Evolutionary conservation across 768 basidiomycete species (phyloP), one percentile per base, ranked within the genome.

Genomic region (Russula olivacea): DNA sequence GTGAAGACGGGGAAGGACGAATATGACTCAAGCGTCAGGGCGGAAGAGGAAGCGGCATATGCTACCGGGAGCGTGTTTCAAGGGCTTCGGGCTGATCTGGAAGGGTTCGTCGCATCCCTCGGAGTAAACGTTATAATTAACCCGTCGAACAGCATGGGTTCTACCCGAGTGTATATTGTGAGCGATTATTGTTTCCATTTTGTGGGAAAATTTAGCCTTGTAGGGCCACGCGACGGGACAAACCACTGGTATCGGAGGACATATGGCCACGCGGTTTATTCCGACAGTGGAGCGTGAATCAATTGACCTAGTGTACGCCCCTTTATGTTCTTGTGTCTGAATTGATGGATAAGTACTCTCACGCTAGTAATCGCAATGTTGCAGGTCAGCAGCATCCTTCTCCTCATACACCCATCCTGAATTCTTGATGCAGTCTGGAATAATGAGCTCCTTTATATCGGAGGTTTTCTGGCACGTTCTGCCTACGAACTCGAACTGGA

Each of bases 251-350:
- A 77, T 82, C 10, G 83, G 81, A 2, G 84, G 84, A 0, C 83
- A 87, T 61, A 78, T 88, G 69, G 79, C 92, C 0, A 87, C 90
- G 9, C 80, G 94, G 4, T 97, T 97, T 71, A 95, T 98, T 61
- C 91, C 93, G 12, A 98, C 95, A 0, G 95, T 98, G 7, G 96
- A 98, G 73, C 83, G 96, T 64, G 96, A 98, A 75, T 89, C 89
- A 0, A 88, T 95, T 66, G 93, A 92, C 74, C 77, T 95, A 30
- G 87, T 93, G 87, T 91, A 70, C 74, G 85, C 40, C 28, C 55
- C 51, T 51, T 30, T 23, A 11, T 15, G 48, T 40, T 43, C 57
- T 11, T 61, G 21, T 66, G 4, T 59, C 58, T 1, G 32, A 25
- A 30, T 21, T 60, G 38, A 64, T 28, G 1, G 45, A 47, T 60